Percentiles rank a stretch among this genome's conserved stretches.
These are phyloP conservation scores for Tolypocladium cylindrosporum DNA, from an alignment of 2,329 filamentous ascomycete genomes.

Conservation along the genomic window DNA sequence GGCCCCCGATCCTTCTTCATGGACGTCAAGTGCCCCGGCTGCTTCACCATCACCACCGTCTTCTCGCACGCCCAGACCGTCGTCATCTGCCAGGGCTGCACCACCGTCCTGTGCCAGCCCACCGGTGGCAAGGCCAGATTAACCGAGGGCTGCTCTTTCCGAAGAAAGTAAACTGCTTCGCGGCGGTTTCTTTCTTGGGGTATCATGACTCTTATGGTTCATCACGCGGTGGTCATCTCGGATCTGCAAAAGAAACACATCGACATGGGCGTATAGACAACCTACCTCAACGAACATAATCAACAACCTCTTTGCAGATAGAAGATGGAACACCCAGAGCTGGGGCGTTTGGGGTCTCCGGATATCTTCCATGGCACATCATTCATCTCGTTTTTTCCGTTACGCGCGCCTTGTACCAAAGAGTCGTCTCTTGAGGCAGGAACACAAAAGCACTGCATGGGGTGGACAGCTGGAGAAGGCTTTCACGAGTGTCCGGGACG, in stretches of 20 bases:
- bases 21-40: constrained; percentile 99
- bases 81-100: constrained; percentile 99
- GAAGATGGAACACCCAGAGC: constrained; percentile 58
- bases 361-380: constrained; percentile 67
- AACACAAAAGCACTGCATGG: constrained; percentile 39
- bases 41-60: constrained; percentile 99
- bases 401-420: constrained; percentile 33
- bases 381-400: constrained; percentile 36
- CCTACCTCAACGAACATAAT: constrained; percentile 35
- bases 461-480: constrained; percentile 49
- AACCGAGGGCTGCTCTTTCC: constrained; percentile 99
- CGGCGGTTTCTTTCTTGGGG: constrained; percentile 37
- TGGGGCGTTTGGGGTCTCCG: constrained; percentile 67
- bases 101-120: constrained; percentile 98
- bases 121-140: constrained; percentile 98
- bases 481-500: constrained; percentile 43
- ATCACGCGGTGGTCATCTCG: constrained; percentile 45
- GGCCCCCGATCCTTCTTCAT: constrained; percentile 99
- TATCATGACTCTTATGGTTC: constrained; percentile 40
- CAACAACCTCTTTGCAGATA: constrained; percentile 51
- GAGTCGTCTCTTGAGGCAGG: constrained; percentile 31
- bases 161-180: constrained; percentile 82
- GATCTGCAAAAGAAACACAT: constrained; percentile 44
- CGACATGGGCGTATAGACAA: constrained; percentile 41
- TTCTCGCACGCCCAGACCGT: constrained; percentile 99